Evolutionary conservation across 176 grass and related monocot species (phyloP).

Genomic region (Carex parvula): DNA sequence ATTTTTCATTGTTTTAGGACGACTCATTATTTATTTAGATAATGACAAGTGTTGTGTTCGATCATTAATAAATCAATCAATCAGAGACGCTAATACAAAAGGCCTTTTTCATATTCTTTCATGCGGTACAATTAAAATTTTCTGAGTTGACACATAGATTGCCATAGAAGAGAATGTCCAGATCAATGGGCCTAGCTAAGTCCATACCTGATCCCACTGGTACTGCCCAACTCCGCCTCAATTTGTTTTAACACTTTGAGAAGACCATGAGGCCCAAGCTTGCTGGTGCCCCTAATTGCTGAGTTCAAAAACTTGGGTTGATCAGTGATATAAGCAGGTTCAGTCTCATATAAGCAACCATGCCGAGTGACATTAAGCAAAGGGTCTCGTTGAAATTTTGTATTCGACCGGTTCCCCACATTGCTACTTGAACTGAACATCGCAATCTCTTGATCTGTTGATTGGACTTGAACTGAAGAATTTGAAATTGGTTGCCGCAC

Average conservation of each 20-base stretch:
- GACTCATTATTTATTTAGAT: too few relatives aligned
- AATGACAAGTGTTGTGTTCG: too few relatives aligned
- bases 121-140: conserved; percentile 56
- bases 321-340: conserved; percentile 76
- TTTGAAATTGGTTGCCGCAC: too few relatives aligned
- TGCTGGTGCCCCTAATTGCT: conserved; percentile 64
- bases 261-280: conserved; percentile 64
- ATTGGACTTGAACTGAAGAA: too few relatives aligned
- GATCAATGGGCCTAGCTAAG: conserved; percentile 64
- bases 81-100: conserved; percentile 78
- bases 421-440: too few relatives aligned
- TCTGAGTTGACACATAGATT: conserved; percentile 41
- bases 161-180: conserved; percentile 87
- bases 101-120: conserved; percentile 75
- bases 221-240: conserved; percentile 62
- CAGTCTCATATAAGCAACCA: conserved; percentile 73
- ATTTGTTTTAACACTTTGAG: conserved; percentile 67
- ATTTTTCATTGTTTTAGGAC: too few relatives aligned
- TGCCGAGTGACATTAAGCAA: conserved; percentile 65
- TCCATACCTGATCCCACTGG: conserved; percentile 58
- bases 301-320: conserved; percentile 81
- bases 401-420: conserved; percentile 15
- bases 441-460: too few relatives aligned
- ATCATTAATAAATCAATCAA: conserved; percentile 43
- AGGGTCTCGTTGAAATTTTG: conserved; percentile 57